Evolutionary conservation across 345 rosid species (phyloP), one percentile per base, ranked within the genome.

Genomic region (Aquilaria malaccensis): DNA sequence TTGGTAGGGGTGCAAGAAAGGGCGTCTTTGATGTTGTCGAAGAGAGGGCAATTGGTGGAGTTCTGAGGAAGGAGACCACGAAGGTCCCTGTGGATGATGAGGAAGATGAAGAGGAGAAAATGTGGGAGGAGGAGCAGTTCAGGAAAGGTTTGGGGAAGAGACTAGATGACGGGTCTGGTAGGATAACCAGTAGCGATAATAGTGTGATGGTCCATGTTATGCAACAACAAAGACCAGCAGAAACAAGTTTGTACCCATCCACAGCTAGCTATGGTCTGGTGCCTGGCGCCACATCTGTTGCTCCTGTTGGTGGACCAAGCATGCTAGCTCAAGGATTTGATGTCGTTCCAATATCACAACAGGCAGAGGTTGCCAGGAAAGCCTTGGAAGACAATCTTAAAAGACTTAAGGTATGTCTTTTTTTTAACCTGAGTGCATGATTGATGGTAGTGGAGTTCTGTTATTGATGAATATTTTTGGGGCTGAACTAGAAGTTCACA

Each of bases 71-170:
- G 65, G 74, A 67, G 29, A 30, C 15, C 33, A 2, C 60, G 56
- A 46, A 22, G 10, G 15, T 30, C 53, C 70, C 56, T 52, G 43
- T 37, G 9, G 78, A 55, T 62, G 79, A 75, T 41, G 83, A 79
- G 10, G 91, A 89, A 59, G 98, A 88, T 67, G 96, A 91, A 67
- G 95, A 85, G 72, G 95, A 83, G 61, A 86, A 83, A 72, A 74
- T 85, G 64, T 93, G 97, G 96, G 96, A 89, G 72, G 97, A 85
- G 65, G 98, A 87, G 85, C 97, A 93, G 60, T 76, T 79, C 51
- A 83, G 88, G 79, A 93, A 93, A 80, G 96, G 83, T 61, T 74
- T 87, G 55, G 95, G 97, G 64, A 89, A 84, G 79, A 84, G 96
- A 77, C 73, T 89, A 70, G 97, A 87, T 66, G 90, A 89, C 62